A percentile compares a stretch with the other conserved stretches of the same genome.
Conservation (phyloP, 208 protist genomes). For the Phytomonas serpens region DNA sequence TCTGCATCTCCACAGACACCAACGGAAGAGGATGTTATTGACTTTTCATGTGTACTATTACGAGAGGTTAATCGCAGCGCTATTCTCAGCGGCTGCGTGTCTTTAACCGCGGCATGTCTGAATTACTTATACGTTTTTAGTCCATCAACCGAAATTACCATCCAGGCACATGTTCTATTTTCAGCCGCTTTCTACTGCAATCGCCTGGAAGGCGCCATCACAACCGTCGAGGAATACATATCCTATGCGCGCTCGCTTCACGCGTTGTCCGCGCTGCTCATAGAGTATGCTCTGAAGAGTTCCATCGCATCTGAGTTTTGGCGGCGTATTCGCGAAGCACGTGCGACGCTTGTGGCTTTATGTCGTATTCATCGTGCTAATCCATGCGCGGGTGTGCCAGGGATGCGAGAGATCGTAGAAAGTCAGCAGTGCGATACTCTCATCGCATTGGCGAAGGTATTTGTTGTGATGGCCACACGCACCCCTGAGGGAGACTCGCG, state of each 20-base stretch:
- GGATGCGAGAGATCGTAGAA: conserved; percentile 51
- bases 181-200: conserved; percentile 76
- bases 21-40: conserved; percentile 50
- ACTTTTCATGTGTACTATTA: conserved; percentile 67
- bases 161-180: conserved; percentile 74
- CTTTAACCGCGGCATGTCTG: conserved; percentile 76
- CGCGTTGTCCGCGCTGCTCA: conserved; percentile 55
- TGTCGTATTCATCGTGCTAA: conserved; percentile 61
- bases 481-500: conserved; percentile 52
- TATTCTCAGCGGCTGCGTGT: conserved; percentile 61
- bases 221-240: conserved; percentile 80
- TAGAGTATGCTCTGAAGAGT: conserved; percentile 80
- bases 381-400: conserved; percentile 45
- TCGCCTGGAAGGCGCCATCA: conserved; percentile 69
- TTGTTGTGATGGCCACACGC: conserved; percentile 80
- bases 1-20: conserved; percentile 15
- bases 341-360: conserved; percentile 64
- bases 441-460: conserved; percentile 57
- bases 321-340: conserved; percentile 67
- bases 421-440: conserved; percentile 74
- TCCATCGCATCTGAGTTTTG: conserved; percentile 69
- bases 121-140: conserved; percentile 80
- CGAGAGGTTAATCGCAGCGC: conserved; percentile 73
- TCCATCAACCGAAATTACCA: conserved; percentile 47
- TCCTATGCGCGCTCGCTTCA: conserved; percentile 70